phyloP scores from a whole-genome alignment of 371 early-diverging fungal species.

The Aphelidium insulamus region DNA sequence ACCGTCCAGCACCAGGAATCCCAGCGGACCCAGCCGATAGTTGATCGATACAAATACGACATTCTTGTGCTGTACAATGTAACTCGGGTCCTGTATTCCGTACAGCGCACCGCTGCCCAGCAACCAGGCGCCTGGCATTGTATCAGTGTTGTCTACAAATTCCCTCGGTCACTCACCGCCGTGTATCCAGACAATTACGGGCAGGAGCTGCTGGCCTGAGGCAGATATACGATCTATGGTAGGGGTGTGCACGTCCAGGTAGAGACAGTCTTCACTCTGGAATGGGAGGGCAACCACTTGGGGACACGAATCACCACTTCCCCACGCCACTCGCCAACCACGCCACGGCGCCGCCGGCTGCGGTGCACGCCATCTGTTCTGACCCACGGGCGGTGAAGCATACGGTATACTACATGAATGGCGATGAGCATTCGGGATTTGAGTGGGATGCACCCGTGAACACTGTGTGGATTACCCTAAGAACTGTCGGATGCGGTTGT shows the following conservation, averaged over 20 bases:
- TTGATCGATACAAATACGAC: constrained; percentile 11
- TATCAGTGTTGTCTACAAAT: constrained; percentile 3
- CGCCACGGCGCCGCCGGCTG: too few species aligned
- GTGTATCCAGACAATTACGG: constrained; percentile 9
- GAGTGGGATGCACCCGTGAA: too few species aligned
- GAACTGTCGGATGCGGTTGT: too few species aligned
- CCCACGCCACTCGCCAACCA: too few species aligned
- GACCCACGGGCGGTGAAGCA: too few species aligned
- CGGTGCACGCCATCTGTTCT: too few species aligned
- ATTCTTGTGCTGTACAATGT: too few species aligned
- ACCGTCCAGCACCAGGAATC: constrained; percentile 9
- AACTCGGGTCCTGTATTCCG: constrained; percentile 2
- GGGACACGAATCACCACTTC: too few species aligned
- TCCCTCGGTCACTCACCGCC: constrained; percentile 5
- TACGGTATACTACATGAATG: too few species aligned
- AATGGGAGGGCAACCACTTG: too few species aligned
- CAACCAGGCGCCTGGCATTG: background rate
- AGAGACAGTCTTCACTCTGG: constrained; percentile 8
- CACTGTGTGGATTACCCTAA: too few species aligned
- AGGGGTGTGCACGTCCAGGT: constrained; percentile 11
- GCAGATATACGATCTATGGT: background rate
- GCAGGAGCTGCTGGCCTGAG: constrained; percentile 3
- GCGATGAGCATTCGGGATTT: too few species aligned
- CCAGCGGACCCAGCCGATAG: constrained; percentile 10
- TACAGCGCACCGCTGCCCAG: constrained; percentile 3